Base-by-base conservation (phyloP, 2,329 filamentous ascomycete species). In the Epichloe sylvatica region DNA sequence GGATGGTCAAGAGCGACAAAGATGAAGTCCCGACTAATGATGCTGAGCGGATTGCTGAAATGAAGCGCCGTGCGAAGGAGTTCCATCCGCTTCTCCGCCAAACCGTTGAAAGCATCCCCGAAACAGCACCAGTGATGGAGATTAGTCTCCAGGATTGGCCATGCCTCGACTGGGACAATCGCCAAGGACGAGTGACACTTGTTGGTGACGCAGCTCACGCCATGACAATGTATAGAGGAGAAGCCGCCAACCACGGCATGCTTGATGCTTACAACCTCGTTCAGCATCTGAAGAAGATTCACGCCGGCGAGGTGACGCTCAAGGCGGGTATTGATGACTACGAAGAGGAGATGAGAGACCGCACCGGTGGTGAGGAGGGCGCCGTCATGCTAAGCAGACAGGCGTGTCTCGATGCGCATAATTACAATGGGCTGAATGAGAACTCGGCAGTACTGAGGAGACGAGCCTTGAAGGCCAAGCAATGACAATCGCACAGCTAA, bases 201-300 rank as follows among this genome's bases (percentile, higher is more conserved):
- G 64, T 70, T 4, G 76, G 76, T 3, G 76, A 79, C 56, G 70
- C 75, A 2, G 75, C 75, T 0, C 75, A 79, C 58, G 70, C 75
- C n/a, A 78, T 79, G 75, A 76, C 74, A 33, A 76, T 77, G 74
- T 76, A 64, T 47, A 62, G 67, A 15, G 67, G 67, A 25, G 66
- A 70, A 47, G 67, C 61, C 1, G 63, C 60, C 7, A 70, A 69
- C 49, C 67, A 70, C 50, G 67, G 66, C 15, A 66, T 70, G 12
- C 57, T 67, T n/a, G 67, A 70, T 46, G 66, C 67, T 2, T 60
- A 59, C 37, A 53, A 60, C 37, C 56, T 69, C 37, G 49, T 54
- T 13, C 54, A 57, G 39, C 55, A 52, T 13, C 52, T 65, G n/a
- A 52, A 51, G 15, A 48, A 45, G 6, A 43, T 59, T 0, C 53